Base-by-base conservation (phyloP, 1,284 basidiomycete genomes). In the Anthracocystis walkeri region DNA sequence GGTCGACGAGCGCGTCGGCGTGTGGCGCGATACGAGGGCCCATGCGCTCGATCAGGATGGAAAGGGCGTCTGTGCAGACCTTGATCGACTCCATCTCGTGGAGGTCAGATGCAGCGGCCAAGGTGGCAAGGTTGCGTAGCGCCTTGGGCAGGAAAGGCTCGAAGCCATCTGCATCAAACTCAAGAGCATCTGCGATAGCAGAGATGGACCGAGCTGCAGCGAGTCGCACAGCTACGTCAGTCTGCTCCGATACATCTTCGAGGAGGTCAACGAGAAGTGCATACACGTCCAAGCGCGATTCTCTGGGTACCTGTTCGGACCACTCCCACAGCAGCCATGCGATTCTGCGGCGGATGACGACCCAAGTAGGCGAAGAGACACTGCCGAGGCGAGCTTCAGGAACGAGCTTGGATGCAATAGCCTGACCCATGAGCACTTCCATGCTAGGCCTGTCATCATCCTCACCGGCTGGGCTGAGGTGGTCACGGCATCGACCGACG, bases 31-130 rank as follows among this genome's bases (percentile, higher is more conserved):
- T 74, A 18, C 80, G 65, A 2, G 79, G 49, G 20, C 82, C 83
- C 58, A 83, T 74, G 14, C 83, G 75, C 58, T 85, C 83, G 48
- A 81, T 82, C 14, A 85, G 58, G 38, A 85, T 75, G 20, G 80
- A 70, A 3, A 85, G 71, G 12, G 82, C 60, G 16, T 78, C 68
- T 18, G 82, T 83, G 44, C 80, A 81, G 7, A 80, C 79, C 57
- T 76, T 77, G 64, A 85, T 82, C 42, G 71, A 77, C 54, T 81
- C 78, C 63, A 82, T 73, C 62, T 83, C 81, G 41, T 75, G 58
- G 50, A 85, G 58, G 3, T 82, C 79, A 7, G 71, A 70, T 10
- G 74, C 65, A 11, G 75, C 77, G 4, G 79, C 77, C 6, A 84
- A 62, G 0, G 63, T 68, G 2, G 78, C 77, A 16, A 85, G 66